Base-by-base conservation (phyloP, 208 protist genomes). In the Leishmania braziliensis region DNA sequence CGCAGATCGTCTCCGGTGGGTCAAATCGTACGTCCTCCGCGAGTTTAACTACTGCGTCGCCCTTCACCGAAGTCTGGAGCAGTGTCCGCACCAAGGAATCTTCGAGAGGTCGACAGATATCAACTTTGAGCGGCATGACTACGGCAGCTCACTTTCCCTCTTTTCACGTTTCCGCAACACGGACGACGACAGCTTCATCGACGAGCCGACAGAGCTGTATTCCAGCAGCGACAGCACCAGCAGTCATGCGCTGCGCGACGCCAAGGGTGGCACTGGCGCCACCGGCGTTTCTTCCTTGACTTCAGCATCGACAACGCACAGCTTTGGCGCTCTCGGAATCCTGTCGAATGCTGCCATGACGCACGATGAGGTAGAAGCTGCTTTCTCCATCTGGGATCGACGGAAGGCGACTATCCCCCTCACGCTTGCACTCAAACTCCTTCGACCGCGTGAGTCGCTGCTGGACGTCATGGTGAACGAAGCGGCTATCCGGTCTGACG, bases 381-480 rank as follows among this genome's bases (percentile, higher is more conserved):
- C 82, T 0, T 82, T 92, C 50, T 77, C 80, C 10, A 82, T 46
- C 51, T 86, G 84, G 56, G 70, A 84, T 50, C 71, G 82, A 33
- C 63, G 72, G 0, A 71, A 78, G 14, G 75, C 60, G 14, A 79
- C 81, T 10, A 81, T 93, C 6, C 84, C 91, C 12, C 88, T 91
- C 62, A 84, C 87, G 26, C 66, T 88, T 1, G 88, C 88, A 5
- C 83, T 97, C 58, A 88, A 91, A 69, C 63, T 91, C 43, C 85
- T 97, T 33, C 87, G 93, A 9, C 94, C 92, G 18, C 82, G 91
- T 70, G 84, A 95, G 76, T 92, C 92, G 54, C 62, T 95, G 54
- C 80, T 97, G 26, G 89, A 97, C 73, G 88, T 95, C 43, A 86
- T 95, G 71, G 89, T 97, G 68, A 96, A 97, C 81, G 94, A 97